phyloP scores from a whole-genome alignment of 2,329 filamentous ascomycete genomes.

The Fusarium duplospermum region DNA sequence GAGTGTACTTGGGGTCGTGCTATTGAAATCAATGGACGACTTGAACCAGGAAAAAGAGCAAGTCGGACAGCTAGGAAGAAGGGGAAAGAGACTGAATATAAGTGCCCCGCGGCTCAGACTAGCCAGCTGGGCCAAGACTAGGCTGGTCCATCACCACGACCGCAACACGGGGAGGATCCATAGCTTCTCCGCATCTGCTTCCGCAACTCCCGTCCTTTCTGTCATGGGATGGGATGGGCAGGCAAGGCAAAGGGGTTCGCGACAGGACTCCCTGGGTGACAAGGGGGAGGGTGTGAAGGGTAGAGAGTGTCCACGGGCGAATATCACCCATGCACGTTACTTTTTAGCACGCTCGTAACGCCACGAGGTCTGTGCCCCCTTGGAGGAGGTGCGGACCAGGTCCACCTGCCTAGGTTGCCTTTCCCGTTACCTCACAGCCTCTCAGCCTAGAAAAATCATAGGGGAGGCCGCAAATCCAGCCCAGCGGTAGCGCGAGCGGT shows the following conservation, averaged over 20 bases:
- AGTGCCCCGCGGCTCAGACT: neutral
- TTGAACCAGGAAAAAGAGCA: slow-evolving; percentile 28
- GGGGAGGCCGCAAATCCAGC: slow-evolving; percentile 18
- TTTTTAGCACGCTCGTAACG: slow-evolving; percentile 41
- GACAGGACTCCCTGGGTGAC: slow-evolving; percentile 31
- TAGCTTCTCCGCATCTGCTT: slow-evolving; percentile 34
- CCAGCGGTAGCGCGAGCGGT: slow-evolving; percentile 20
- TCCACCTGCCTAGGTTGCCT: neutral
- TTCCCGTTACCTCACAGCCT: neutral
- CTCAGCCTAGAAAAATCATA: slow-evolving; percentile 1
- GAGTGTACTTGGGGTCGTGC: slow-evolving; percentile 35
- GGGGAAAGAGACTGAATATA: slow-evolving; percentile 37
- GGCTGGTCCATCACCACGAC: neutral
- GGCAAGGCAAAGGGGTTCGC: slow-evolving; percentile 34
- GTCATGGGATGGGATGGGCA: slow-evolving; percentile 17
- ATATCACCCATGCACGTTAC: slow-evolving; percentile 38
- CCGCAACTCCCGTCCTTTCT: slow-evolving; percentile 31
- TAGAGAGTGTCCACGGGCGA: slow-evolving; percentile 22
- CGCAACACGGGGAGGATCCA: slow-evolving; percentile 22
- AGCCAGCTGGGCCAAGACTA: slow-evolving; percentile 25
- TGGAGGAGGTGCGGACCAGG: neutral
- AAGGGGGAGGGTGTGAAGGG: slow-evolving; percentile 38
- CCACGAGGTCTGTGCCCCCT: slow-evolving; percentile 39
- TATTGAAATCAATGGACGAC: slow-evolving; percentile 32
- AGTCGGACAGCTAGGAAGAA: slow-evolving; percentile 3